phyloP scores from a whole-genome alignment of 1,139 yeast genomes.

The Sugiyamaella castrensis region DNA sequence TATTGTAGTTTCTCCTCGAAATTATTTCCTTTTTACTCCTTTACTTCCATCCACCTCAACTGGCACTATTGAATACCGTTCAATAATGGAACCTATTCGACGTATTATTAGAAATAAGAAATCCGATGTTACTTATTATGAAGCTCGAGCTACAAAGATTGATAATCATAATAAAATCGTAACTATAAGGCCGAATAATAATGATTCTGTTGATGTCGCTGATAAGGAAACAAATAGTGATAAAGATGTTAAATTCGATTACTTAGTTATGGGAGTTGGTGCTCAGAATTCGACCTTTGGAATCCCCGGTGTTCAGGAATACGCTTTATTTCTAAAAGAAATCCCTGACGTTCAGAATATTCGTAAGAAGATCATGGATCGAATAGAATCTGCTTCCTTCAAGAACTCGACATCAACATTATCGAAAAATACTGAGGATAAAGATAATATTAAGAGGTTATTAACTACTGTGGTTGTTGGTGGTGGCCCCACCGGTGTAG shows the following conservation, averaged over 20 bases:
- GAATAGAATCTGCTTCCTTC: slow-evolving; percentile 77
- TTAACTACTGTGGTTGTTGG: slow-evolving; percentile 86
- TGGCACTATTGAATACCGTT: slow-evolving; percentile 86
- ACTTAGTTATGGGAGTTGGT: slow-evolving; percentile 85
- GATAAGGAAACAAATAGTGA: slow-evolving; percentile 6
- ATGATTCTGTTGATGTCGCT: slow-evolving; percentile 15
- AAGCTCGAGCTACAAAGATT: slow-evolving; percentile 84
- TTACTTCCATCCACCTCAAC: slow-evolving; percentile 91
- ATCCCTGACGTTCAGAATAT: slow-evolving; percentile 77
- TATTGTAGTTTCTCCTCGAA: slow-evolving; percentile 86
- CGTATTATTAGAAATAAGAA: slow-evolving; percentile 66
- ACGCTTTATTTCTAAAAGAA: slow-evolving; percentile 83
- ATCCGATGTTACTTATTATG: slow-evolving; percentile 79
- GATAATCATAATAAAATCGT: slow-evolving; percentile 65
- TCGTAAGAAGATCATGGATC: slow-evolving; percentile 71
- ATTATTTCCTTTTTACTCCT: slow-evolving; percentile 92
- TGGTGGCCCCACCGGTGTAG: slow-evolving; percentile 97
- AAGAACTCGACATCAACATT: slow-evolving; percentile 45
- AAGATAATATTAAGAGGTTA: slow-evolving; percentile 75
- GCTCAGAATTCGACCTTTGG: slow-evolving; percentile 91
- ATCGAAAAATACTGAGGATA: slow-evolving; percentile 40
- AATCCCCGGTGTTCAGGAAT: slow-evolving; percentile 86
- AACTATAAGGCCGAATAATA: slow-evolving; percentile 47
- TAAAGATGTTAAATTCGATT: slow-evolving; percentile 54
- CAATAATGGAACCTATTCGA: slow-evolving; percentile 84